Base-by-base conservation (phyloP, 345 rosid species). In the Melaleuca quinquenervia region DNA sequence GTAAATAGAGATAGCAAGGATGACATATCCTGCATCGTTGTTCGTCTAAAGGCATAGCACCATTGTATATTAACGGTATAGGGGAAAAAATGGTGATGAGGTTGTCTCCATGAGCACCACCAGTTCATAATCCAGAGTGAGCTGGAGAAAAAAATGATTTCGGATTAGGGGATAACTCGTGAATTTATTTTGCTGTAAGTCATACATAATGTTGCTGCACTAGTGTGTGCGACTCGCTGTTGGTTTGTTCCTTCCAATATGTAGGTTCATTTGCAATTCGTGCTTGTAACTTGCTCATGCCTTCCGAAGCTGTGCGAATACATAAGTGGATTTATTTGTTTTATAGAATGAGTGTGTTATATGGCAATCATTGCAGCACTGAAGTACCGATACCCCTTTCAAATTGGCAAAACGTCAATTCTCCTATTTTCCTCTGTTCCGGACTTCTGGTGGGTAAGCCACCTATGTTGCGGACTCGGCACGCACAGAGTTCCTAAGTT, bases 21-120 rank as follows among this genome's bases (percentile, higher is more conserved):
- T 85, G 96, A 94, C 85, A 94, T 94, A 84, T 94, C 96, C 75
- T 94, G 96, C 90, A 87, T 94, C 74, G 96, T 94, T 50, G 92
- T 94, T 85, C 90, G 96, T 49, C 92, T 94, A 87, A 88, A 84
- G 85, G 88, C 86, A 60, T 90, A 70, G 80, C 80, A 70, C 80
- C 80, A 2, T 22, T 50, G 54, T 82, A 70, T 70, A 36, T 70
- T 70, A 70, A 18, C 0, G 14, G 12, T 70, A 70, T 70, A 36
- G 80, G 26, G 45, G 48, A 6, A 36, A 70, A n/a, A 36, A 18
- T 70, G 48, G 48, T 2, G 26, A 1, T 36, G 14, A 3, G 8
- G 32, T n/a, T n/a, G 32, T 58, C 13, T 32, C 70, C 70, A n/a
- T 58, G 70, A 13, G 1, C 29, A 41, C 70, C 36, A n/a, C 70